These are phyloP conservation scores for Houttuynia cordata DNA, from an alignment of 164 flowering plant genomes.

Conservation along the genomic window DNA sequence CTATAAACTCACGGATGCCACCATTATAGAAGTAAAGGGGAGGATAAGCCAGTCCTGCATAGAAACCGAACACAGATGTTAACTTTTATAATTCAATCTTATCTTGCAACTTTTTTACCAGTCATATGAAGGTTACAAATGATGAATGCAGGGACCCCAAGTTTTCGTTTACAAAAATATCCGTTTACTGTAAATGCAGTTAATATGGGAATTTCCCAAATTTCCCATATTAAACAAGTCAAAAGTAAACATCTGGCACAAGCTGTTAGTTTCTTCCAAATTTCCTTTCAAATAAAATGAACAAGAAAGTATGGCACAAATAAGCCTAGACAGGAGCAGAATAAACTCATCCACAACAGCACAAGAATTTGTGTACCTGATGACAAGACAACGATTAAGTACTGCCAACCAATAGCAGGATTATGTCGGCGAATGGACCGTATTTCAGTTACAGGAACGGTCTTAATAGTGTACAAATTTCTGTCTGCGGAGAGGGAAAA, in stretches of 20 bases:
- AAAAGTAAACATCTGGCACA: no score
- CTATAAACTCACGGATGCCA: constrained; percentile 88
- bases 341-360: not conserved
- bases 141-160: no score
- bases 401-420: constrained; percentile 95
- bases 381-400: constrained; percentile 72
- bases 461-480: constrained; percentile 79
- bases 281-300: not conserved
- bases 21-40: constrained; percentile 97
- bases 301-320: not conserved
- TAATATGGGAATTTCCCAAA: no score
- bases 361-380: constrained; percentile 37
- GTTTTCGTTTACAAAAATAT: no score
- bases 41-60: constrained; percentile 88
- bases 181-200: no score
- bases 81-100: constrained; percentile 1
- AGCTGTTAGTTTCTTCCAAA: no score
- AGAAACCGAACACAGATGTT: constrained; percentile 5
- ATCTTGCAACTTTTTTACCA: not conserved
- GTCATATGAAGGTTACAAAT: not conserved
- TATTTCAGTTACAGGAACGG: constrained; percentile 70
- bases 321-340: not conserved
- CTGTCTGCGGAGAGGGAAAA: constrained; percentile 41
- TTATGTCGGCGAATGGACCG: constrained; percentile 84
- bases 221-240: no score